phyloP scores from a whole-genome alignment of 495 filamentous ascomycete genomes.

The Friedmanniomyces endolithicus region DNA sequence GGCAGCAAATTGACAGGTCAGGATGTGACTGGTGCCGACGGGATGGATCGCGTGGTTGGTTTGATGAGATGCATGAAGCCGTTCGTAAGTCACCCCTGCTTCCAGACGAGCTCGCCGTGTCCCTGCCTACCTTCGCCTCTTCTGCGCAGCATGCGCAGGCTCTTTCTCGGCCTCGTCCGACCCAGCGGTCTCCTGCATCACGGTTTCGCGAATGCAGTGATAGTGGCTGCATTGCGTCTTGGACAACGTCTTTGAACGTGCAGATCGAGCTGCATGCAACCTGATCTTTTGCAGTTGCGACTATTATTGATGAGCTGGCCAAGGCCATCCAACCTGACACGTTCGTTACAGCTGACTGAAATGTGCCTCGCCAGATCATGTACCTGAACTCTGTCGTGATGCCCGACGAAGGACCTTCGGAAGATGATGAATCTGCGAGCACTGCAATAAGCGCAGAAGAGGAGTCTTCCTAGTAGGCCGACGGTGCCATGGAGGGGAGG shows the following conservation, averaged over 20 bases:
- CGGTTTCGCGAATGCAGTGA: not conserved
- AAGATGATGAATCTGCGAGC: slow-evolving; percentile 3
- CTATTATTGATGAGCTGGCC: no score
- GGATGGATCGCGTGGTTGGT: slow-evolving; percentile 26
- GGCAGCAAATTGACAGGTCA: slow-evolving; percentile 49
- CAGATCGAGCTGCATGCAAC: not conserved
- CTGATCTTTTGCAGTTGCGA: not conserved
- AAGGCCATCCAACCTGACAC: no score
- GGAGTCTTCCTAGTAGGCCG: no score
- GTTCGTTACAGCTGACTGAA: not conserved
- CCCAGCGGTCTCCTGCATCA: no score
- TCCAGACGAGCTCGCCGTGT: no score
- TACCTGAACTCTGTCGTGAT: slow-evolving; percentile 37
- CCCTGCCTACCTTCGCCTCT: no score
- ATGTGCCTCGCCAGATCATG: slow-evolving; percentile 25
- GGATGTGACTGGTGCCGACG: slow-evolving; percentile 25
- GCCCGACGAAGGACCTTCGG: slow-evolving; percentile 25
- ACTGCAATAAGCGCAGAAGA: slow-evolving; percentile 21
- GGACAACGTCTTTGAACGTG: no score
- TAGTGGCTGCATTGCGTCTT: not conserved
- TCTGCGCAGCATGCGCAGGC: no score
- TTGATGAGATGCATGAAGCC: slow-evolving; percentile 28
- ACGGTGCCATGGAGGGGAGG: no score
- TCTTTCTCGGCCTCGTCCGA: no score
- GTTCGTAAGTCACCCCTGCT: slow-evolving; percentile 27